Base-by-base conservation (phyloP, 805 yeast genomes). In the Kazachstania kunashirensis region DNA sequence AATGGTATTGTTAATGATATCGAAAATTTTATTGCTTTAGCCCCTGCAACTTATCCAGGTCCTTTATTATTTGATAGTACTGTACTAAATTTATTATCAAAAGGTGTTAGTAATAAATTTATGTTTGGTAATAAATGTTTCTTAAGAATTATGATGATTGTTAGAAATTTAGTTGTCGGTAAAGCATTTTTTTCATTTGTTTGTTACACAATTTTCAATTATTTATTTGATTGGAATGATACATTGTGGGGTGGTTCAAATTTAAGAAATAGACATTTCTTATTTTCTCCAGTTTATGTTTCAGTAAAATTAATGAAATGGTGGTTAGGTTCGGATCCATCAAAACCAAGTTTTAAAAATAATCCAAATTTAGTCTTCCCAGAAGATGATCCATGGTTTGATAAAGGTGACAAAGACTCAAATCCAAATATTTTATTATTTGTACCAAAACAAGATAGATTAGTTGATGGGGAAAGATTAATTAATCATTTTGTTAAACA, bases 1-100 rank as follows among this genome's bases (percentile, higher is more conserved):
- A 38, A 39, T 18, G 38, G 36, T 14, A 48, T 74, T 25, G 74
- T 75, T 31, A 56, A 62, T 2, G 76, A 75, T 43, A 57, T 89
- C 7, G 78, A 77, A 36, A 68, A 72, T 37, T 82, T 85, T 50
- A 65, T 84, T 24, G 83, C 88, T 0, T 59, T 89, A 35, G 82
- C 96, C 0, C 97, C 98, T 0, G 97, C 97, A 0, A 78, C 84
- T 2, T 92, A 74, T 54, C 94, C 94, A 0, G 97, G 97, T 0
- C 64, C 75, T 0, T 59, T 86, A 30, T 63, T 89, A 24, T 73
- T 79, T 46, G 73, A 71, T 17, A 70, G 77, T 29, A 29, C 59
- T 2, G 81, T 81, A 50, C 69, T 83, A 17, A 67, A 65, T 44
- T 70, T 79, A 42, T 71, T 83, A 52, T 70, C 77, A 12, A 52